A percentile compares a stretch with the other conserved stretches of the same genome.
These are phyloP conservation scores for Rhamnella rubrinervis DNA, from an alignment of 331 rosid species.

Conservation along the genomic window DNA sequence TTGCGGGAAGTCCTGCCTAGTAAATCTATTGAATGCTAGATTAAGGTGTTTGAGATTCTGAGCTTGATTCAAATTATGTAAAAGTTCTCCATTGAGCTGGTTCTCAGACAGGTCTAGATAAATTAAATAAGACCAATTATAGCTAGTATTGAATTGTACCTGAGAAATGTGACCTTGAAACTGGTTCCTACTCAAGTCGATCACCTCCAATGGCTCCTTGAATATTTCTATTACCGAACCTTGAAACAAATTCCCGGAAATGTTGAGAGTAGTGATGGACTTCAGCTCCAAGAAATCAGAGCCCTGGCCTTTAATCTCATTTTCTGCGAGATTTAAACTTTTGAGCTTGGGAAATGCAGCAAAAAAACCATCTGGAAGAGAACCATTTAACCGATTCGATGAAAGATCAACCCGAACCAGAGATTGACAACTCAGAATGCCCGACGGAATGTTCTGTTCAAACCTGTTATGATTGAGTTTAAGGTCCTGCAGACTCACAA, in stretches of 20 bases:
- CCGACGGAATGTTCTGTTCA: slow-evolving; percentile 54
- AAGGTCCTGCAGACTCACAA: slow-evolving; percentile 49
- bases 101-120: slow-evolving; percentile 89
- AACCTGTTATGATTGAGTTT: slow-evolving; percentile 62
- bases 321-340: slow-evolving; percentile 79
- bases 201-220: slow-evolving; percentile 58
- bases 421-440: slow-evolving; percentile 60
- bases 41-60: slow-evolving; percentile 68
- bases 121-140: slow-evolving; percentile 70
- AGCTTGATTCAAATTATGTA: slow-evolving; percentile 47
- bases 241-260: slow-evolving; percentile 75
- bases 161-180: slow-evolving; percentile 80
- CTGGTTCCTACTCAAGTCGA: slow-evolving; percentile 87
- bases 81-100: slow-evolving; percentile 70
- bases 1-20: slow-evolving; percentile 57
- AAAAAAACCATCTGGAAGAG: slow-evolving; percentile 80
- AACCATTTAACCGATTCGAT: slow-evolving; percentile 62
- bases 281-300: slow-evolving; percentile 56
- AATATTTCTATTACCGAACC: slow-evolving; percentile 70
- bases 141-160: slow-evolving; percentile 64
- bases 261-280: slow-evolving; percentile 60
- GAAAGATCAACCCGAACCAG: slow-evolving; percentile 71
- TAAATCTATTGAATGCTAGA: slow-evolving; percentile 80
- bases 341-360: slow-evolving; percentile 75
- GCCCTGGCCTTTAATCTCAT: slow-evolving; percentile 51